Evolutionary conservation across 179 eudicot species (phyloP), one percentile per base, ranked within the genome.

Genomic region (Beta macrorhiza): DNA sequence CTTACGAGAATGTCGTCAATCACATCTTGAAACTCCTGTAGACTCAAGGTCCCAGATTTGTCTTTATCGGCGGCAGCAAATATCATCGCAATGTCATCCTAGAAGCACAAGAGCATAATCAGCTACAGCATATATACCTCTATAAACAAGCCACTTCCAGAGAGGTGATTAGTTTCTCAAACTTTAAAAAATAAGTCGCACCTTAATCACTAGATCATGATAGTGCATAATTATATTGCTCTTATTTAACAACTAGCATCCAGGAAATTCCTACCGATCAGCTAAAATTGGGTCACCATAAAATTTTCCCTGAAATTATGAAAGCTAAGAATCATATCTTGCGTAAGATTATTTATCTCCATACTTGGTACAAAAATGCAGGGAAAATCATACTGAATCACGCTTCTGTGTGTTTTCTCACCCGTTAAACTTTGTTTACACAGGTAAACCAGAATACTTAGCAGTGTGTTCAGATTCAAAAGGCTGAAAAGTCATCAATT

Each of bases 31-130:
- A 95, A 90, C 86, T 95, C 98, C 56, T 89, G 84, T 1, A 86
- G 47, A 62, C 87, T 88, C 62, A 95, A 88, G 82, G 95, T 92
- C 29, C 97, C 97, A 47, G 95, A 91, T 25, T 89, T 83, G 83
- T 92, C 93, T 64, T 71, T 82, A 80, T 95, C 98, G 1, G 97
- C 97, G 49, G 92, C 93, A 82, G 90, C 82, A 84, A 95, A 95
- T 85, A 95, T 95, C 14, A 82, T 76, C 52, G 87, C 81, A 56
- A 93, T 91, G 87, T 95, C 98, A 72, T 90, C 98, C 98, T 95
- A 82, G 68, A 82, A 83, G 59, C 78, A 80, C 67, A 73, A 59
- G 42, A 77, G 57, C 59, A 37, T 16, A 1, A 57, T 64, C 29
- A 9, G 73, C 45, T 47, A 74, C 61, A 56, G 37, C 56, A 8